These are phyloP conservation scores for Centrapalus pauciflorus DNA, from an alignment of 129 eudicot species.

Conservation along the genomic window DNA sequence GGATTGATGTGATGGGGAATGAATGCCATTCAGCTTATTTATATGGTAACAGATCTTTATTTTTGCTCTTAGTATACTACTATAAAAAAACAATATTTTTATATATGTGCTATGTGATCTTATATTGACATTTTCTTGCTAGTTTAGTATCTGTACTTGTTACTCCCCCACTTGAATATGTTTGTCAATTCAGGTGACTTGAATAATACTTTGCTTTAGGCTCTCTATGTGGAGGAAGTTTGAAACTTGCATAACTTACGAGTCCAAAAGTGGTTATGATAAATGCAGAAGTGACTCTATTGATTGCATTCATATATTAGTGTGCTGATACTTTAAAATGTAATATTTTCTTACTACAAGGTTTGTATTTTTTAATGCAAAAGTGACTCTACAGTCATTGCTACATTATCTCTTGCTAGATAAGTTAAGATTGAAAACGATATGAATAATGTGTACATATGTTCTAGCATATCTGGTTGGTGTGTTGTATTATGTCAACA, in stretches of 20 bases:
- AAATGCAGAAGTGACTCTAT: neutral
- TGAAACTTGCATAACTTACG: neutral
- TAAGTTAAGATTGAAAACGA: no score
- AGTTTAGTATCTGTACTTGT: no score
- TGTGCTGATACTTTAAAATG: neutral
- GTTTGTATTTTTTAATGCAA: neutral
- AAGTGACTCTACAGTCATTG: no score
- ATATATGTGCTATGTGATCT: no score
- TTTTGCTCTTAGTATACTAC: neutral
- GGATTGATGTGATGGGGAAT: conserved; percentile 1
- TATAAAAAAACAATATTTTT: no score
- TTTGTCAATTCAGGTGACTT: no score
- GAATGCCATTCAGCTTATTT: conserved; percentile 17
- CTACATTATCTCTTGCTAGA: no score
- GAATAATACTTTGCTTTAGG: no score
- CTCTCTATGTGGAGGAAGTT: neutral
- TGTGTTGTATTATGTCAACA: neutral
- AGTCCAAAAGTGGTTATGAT: neutral
- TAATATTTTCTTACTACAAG: no score
- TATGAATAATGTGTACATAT: neutral
- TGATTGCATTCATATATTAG: neutral
- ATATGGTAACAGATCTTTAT: neutral
- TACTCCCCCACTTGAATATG: no score
- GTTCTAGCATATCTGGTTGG: neutral
- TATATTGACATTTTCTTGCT: neutral